Percentiles rank a stretch among this genome's conserved stretches.
These are phyloP conservation scores for Colletotrichum gloeosporioides DNA, from an alignment of 2,329 filamentous ascomycete species.

Conservation along the genomic window DNA sequence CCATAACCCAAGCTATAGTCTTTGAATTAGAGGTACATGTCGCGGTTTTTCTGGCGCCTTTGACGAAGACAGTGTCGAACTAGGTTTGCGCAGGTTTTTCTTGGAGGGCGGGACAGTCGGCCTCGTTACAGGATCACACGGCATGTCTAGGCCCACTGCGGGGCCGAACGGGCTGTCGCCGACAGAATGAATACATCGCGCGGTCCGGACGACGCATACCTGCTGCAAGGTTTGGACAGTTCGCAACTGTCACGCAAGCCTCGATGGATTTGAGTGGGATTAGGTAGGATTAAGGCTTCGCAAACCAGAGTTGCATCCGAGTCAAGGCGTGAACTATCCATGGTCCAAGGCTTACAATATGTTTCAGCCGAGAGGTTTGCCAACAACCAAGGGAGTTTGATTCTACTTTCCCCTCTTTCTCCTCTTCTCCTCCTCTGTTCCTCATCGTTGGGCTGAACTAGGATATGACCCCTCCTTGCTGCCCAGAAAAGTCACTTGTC, in stretches of 20 bases:
- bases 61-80: not conserved
- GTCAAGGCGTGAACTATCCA: constrained; percentile 4
- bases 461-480: not conserved
- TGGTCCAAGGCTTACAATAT: not conserved
- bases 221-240: not conserved
- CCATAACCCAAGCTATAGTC: not conserved
- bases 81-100: not conserved
- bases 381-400: not conserved
- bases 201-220: not conserved
- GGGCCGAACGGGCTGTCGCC: not conserved
- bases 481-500: not conserved
- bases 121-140: not conserved
- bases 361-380: not conserved
- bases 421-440: not conserved
- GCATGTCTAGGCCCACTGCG: not conserved
- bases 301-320: not conserved
- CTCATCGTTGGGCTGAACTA: not conserved
- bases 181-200: not conserved
- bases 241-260: not conserved
- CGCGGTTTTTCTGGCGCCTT: not conserved
- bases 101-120: not conserved
- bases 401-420: not conserved
- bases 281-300: not conserved
- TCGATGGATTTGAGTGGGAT: not conserved
- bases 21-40: not conserved